Evolutionary conservation across 1,284 basidiomycete genomes (phyloP).

Genomic region (Sphaerobolus stellatus): DNA sequence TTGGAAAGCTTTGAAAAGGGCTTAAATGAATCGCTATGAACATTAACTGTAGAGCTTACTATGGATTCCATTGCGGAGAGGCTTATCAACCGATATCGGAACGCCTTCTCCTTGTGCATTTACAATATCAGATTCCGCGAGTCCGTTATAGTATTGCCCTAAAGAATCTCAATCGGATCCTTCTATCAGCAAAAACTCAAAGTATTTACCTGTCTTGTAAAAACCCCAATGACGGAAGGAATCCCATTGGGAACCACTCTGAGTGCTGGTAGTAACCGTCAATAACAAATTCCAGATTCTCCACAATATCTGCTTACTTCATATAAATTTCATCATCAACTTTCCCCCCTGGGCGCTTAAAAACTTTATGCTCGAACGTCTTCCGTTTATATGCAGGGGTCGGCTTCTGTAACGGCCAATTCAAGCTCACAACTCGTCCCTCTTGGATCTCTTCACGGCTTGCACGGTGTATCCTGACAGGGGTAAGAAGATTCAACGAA

Average conservation of each 20-base stretch:
- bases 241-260: conserved; percentile 8
- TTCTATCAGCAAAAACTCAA: background rate
- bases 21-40: background rate
- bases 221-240: conserved; percentile 4
- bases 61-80: background rate
- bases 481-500: conserved; percentile 3
- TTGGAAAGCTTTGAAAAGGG: background rate
- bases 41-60: background rate
- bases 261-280: background rate
- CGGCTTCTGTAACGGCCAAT: conserved; percentile 1
- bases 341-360: background rate
- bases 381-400: background rate
- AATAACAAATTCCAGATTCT: background rate
- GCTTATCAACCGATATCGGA: background rate
- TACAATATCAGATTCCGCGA: conserved; percentile 1
- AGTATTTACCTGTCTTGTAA: background rate
- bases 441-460: background rate
- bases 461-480: background rate
- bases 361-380: background rate
- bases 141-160: conserved; percentile 9
- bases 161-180: background rate
- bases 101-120: background rate
- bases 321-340: conserved; percentile 1
- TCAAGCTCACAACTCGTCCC: background rate
- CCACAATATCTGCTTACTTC: background rate